Evolutionary conservation across 345 rosid genomes (phyloP).

Genomic region (Barbarea vulgaris): DNA sequence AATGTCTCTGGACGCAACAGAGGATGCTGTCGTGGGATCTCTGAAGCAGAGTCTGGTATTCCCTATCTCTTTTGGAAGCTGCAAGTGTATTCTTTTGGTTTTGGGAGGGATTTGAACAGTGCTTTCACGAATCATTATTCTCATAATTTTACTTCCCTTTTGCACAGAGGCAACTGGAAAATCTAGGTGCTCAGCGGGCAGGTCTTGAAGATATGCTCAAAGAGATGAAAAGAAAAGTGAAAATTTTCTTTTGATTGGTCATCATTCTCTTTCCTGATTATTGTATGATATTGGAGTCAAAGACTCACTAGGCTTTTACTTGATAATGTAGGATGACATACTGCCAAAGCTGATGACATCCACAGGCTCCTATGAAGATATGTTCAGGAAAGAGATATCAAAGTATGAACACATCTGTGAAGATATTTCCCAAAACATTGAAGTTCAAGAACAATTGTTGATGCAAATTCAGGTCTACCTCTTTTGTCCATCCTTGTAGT

Average conservation of each 20-base stretch:
- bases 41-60: conserved; percentile 93
- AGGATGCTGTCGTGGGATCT: conserved; percentile 92
- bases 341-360: conserved; percentile 93
- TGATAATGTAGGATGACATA: conserved; percentile 80
- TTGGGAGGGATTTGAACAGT: conserved; percentile 5
- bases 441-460: conserved; percentile 85
- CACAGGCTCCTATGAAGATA: conserved; percentile 90
- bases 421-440: conserved; percentile 87
- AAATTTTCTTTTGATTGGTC: conserved; percentile 12
- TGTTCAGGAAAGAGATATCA: conserved; percentile 89
- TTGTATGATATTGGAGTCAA: conserved; percentile 3
- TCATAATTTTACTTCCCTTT: conserved; percentile 30
- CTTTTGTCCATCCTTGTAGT: conserved; percentile 9
- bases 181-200: conserved; percentile 94
- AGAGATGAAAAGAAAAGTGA: conserved; percentile 98
- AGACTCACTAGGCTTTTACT: conserved; percentile 24
- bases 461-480: conserved; percentile 85
- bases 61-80: conserved; percentile 25
- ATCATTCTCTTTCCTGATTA: conserved; percentile 24
- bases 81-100: conserved; percentile 5
- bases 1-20: conserved; percentile 94
- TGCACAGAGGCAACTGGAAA: conserved; percentile 92
- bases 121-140: conserved; percentile 2
- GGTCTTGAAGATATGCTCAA: conserved; percentile 99
- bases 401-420: conserved; percentile 85